Base-by-base conservation (phyloP, 345 rosid genomes). In the Ricinus communis region DNA sequence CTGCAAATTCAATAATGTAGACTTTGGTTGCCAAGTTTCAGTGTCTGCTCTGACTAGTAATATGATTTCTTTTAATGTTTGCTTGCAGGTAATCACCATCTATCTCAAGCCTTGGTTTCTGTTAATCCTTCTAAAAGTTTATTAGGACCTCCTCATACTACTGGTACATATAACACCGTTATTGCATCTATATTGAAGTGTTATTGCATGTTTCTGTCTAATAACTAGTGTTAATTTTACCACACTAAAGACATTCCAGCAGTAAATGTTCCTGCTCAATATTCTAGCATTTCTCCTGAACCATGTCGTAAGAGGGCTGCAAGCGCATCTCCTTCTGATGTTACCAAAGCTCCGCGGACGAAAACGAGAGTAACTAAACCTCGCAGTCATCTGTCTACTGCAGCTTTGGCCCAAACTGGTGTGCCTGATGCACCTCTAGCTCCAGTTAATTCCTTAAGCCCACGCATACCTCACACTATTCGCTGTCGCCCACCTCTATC, bases 251-350 rank as follows among this genome's bases (percentile, higher is more conserved):
- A 36, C 65, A 71, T 38, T 45, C 41, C 40, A 9, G 71, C 62
- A 51, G 68, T 58, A 28, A 58, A 43, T 68, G 21, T 8, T 16
- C 71, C 66, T 43, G 24, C 62, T 57, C 62, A 33, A 38, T 40
- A 28, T 51, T 66, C 71, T 24, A 49, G 46, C 58, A 31, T 24
- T 62, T 59, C 24, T 50, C 41, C 52, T 14, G 45, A 69, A 60
- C 60, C 62, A 56, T 77, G 80, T 74, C 62, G 14, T 49, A 74
- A 66, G 74, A 83, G 82, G 68, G 49, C 30, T 45, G 52, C 56
- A 21, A 4, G 55, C 22, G 61, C 60, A 31, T 21, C 53, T 8
- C 61, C 56, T 10, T n/a, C 56, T 2, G 59, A 27, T 53, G 47
- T 49, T 74, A 40, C 69, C 6, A 56, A 52, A 30, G 61, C 60